These are phyloP conservation scores for Fusarium tjaetaba DNA, from an alignment of 2,329 filamentous ascomycete genomes.

Conservation along the genomic window DNA sequence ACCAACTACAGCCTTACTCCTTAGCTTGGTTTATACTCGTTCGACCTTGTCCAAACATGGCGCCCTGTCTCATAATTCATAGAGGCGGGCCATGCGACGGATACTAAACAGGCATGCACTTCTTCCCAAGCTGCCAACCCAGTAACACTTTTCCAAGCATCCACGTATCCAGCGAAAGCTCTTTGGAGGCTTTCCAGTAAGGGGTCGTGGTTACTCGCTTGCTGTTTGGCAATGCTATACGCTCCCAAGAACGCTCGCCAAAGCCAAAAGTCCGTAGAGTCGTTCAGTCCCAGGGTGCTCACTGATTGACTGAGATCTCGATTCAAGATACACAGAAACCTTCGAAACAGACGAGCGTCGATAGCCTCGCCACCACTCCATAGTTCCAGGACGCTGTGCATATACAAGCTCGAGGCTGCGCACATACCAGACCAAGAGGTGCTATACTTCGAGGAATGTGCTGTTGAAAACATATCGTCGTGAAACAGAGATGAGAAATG, in stretches of 20 bases:
- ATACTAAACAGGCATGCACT: not conserved
- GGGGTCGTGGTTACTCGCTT: not conserved
- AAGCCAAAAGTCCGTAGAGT: constrained; percentile 22
- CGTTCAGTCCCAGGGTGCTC: rapidly evolving
- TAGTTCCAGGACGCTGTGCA: constrained; percentile 29
- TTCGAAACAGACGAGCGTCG: constrained; percentile 1
- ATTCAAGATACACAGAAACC: constrained; percentile 7
- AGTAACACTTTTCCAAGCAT: constrained; percentile 1
- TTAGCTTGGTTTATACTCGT: not conserved
- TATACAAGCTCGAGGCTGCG: constrained; percentile 22
- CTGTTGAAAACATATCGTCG: not conserved
- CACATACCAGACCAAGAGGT: constrained; percentile 34
- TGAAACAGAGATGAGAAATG: constrained; percentile 31
- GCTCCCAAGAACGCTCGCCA: constrained; percentile 33
- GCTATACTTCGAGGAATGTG: not conserved
- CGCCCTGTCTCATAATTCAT: not conserved
- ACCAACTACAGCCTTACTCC: rapidly evolving
- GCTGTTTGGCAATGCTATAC: constrained; percentile 19
- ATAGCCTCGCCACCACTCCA: constrained; percentile 19
- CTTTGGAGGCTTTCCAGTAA: not conserved
- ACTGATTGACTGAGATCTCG: constrained; percentile 7
- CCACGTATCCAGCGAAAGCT: not conserved
- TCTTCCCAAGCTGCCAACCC: constrained; percentile 1
- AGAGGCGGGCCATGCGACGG: constrained; percentile 14
- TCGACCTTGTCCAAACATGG: constrained; percentile 1